Conservation (phyloP, 169 alveolate genomes). For the Ichthyophthirius multifiliis region DNA sequence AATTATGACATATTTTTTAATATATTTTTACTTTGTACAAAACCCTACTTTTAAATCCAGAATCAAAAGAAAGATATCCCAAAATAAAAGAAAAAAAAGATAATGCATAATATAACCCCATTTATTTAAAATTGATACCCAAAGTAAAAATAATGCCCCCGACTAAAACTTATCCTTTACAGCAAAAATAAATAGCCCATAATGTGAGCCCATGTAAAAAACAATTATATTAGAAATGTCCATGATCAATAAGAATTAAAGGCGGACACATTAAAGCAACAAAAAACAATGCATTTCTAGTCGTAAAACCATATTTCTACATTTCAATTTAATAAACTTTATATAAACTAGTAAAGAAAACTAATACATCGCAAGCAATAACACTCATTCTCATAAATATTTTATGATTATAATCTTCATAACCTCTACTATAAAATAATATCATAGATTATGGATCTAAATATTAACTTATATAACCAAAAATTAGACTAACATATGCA, state of each 20-base stretch:
- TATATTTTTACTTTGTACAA: background rate
- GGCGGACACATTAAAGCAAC: conserved; percentile 65
- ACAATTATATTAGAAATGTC: conserved; percentile 89
- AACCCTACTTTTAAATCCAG: background rate
- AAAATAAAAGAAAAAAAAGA: conserved; percentile 57
- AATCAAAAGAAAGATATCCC: background rate
- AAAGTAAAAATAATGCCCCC: conserved; percentile 65
- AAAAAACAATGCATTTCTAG: conserved; percentile 25
- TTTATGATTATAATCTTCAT: conserved; percentile 69
- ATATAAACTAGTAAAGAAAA: conserved; percentile 66
- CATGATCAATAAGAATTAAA: conserved; percentile 87
- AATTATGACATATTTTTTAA: background rate
- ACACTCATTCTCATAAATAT: conserved; percentile 86
- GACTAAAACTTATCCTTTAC: conserved; percentile 31
- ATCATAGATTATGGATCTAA: conserved; percentile 73
- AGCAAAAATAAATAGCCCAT: conserved; percentile 68
- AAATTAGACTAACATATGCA: conserved; percentile 83
- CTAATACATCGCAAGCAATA: conserved; percentile 79
- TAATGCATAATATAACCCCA: conserved; percentile 86
- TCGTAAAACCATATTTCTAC: conserved; percentile 14
- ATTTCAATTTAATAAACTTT: conserved; percentile 13
- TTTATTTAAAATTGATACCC: conserved; percentile 86
- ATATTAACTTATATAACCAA: conserved; percentile 51
- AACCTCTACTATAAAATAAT: conserved; percentile 76
- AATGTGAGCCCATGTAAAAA: conserved; percentile 87